These are phyloP conservation scores for Penstemon eatonii DNA, from an alignment of 257 asterid genomes.

Conservation along the genomic window DNA sequence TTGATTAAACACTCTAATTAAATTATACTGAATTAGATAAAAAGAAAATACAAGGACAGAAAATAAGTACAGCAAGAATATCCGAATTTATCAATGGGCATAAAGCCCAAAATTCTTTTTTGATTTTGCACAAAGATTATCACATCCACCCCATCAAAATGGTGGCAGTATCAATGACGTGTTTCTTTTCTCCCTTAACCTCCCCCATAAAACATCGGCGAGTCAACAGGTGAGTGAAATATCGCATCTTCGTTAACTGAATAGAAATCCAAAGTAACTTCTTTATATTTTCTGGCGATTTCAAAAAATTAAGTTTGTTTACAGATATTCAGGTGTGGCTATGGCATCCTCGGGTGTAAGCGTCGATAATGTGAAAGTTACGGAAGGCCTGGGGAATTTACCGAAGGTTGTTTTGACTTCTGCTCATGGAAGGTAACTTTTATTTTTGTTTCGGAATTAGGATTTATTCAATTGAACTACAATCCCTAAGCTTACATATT, in stretches of 20 bases:
- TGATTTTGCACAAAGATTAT: not conserved
- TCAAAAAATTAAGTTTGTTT: conserved; percentile 1
- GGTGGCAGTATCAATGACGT: conserved; percentile 56
- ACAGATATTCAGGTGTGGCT: conserved; percentile 60
- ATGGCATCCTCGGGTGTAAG: conserved; percentile 72
- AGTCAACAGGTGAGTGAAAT: conserved; percentile 54
- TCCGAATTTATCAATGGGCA: not conserved
- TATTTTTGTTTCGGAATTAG: not conserved
- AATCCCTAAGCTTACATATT: not conserved
- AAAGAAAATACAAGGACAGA: too few relatives aligned
- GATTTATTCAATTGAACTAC: not conserved
- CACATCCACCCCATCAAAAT: conserved; percentile 39
- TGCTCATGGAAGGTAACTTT: conserved; percentile 71
- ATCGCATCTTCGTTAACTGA: conserved; percentile 7
- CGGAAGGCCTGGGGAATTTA: conserved; percentile 78
- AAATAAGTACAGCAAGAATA: not conserved
- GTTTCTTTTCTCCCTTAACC: conserved; percentile 47
- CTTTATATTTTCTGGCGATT: conserved; percentile 1
- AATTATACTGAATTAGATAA: too few relatives aligned
- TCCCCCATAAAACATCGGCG: conserved; percentile 61
- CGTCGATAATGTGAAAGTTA: conserved; percentile 56
- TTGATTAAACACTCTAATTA: too few relatives aligned
- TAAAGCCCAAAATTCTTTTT: not conserved
- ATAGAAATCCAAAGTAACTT: not conserved
- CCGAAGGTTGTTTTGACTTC: conserved; percentile 79